Conservation (phyloP, 371 early-diverging fungal species). For the Phascolomyces articulosus region DNA sequence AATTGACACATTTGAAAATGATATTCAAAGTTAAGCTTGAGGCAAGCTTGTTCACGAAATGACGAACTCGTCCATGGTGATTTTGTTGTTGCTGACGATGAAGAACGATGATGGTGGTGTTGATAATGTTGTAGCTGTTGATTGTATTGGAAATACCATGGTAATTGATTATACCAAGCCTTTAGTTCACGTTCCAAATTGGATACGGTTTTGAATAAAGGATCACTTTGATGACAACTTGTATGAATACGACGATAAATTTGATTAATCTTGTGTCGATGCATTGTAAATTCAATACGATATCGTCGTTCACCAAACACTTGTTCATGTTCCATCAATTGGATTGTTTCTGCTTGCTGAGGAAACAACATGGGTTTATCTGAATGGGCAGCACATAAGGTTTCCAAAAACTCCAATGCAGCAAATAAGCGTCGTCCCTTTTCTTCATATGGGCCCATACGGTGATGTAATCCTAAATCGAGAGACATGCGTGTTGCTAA, state of each 20-base stretch:
- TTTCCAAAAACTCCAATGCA: slow-evolving; percentile 44
- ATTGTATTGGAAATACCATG: slow-evolving; percentile 35
- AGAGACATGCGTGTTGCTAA: slow-evolving; percentile 51
- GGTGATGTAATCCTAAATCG: slow-evolving; percentile 42
- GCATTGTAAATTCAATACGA: slow-evolving; percentile 43
- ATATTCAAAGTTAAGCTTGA: slow-evolving; percentile 54
- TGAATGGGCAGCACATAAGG: slow-evolving; percentile 40
- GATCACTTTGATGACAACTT: slow-evolving; percentile 33
- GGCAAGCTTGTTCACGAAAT: slow-evolving; percentile 51
- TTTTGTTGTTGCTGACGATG: no score
- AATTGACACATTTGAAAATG: slow-evolving; percentile 51
- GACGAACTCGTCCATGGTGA: slow-evolving; percentile 31
- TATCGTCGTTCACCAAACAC: slow-evolving; percentile 31
- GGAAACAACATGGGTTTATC: slow-evolving; percentile 48
- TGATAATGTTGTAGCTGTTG: slow-evolving; percentile 19
- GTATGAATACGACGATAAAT: slow-evolving; percentile 45
- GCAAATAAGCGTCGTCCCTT: slow-evolving; percentile 40
- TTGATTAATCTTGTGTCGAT: slow-evolving; percentile 41
- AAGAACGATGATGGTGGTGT: no score
- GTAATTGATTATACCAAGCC: slow-evolving; percentile 38
- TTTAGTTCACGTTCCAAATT: slow-evolving; percentile 44
- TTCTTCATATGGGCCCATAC: slow-evolving; percentile 25
- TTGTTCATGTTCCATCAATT: slow-evolving; percentile 18
- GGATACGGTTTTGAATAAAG: slow-evolving; percentile 38
- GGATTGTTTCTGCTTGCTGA: slow-evolving; percentile 29